Base-by-base conservation (phyloP, 2,329 filamentous ascomycete genomes). In the Neurospora sp. region DNA sequence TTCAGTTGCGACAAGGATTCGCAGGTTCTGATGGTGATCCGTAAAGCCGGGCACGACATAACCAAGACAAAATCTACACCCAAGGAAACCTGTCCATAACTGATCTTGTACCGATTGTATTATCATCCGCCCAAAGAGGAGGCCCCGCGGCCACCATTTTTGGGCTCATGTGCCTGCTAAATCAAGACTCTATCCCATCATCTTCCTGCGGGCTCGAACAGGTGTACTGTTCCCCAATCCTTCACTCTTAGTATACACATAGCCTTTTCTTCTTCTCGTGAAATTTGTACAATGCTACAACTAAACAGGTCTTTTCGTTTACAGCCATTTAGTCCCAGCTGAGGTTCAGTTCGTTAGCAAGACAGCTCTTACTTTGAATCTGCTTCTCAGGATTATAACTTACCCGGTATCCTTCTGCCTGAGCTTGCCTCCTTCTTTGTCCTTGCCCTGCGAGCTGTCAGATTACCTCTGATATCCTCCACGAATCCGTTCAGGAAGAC, bases 361-460 rank as follows among this genome's bases (percentile, higher is more conserved):
- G 28, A 36, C 52, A 33, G 28, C 15, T 62, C 19, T 62, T 36
- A n/a, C n/a, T 15, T 36, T 8, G 15, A 17, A 36, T 36, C 52
- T 62, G 15, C 28, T 33, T 33, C 28, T 36, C 28, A 62, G 23
- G 3, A 3, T 36, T 10, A 1, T 23, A 38, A 77, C 88, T 82
- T 82, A 93, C 91, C 92, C 92, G 74, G 87, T 88, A 74, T 95
- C 91, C 81, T 92, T 95, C 81, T 93, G 90, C 78, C 92, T 86
- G 69, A 89, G 82, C 72, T 94, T 89, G 65, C 85, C 88, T 66
- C 88, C 90, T 70, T 87, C 89, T 40, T 83, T 87, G 78, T 94
- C 87, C 81, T 91, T 92, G 74, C 91, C 91, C 88, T 89, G 72
- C 6, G 69, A 43, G 36, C 67, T 28, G 67, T 74, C 67, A 74